Base-by-base conservation (phyloP, 805 yeast species). In the Yarrowia sp. region DNA sequence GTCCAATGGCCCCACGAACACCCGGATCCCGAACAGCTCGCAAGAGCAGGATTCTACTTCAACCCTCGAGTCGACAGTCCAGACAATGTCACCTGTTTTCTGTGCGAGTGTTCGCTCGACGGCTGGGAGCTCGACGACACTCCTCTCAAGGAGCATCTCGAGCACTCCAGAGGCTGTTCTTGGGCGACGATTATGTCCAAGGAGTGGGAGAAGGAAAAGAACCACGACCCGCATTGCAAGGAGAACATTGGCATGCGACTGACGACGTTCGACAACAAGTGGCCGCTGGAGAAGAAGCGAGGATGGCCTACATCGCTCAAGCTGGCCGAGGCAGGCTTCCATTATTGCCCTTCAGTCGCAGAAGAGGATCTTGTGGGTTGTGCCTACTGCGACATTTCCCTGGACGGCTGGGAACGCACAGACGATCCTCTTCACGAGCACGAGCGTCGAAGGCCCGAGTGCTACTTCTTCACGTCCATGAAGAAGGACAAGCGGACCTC, bases 371-470 rank as follows among this genome's bases (percentile, higher is more conserved):
- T 85, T 69, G 77, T 81, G 25, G 83, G 84, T 1, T 88, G 96
- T 70, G 76, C 81, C 65, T 83, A 82, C 68, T 88, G 96, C 71
- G 82, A 81, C 10, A 74, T 80, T 18, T 80, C 86, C 0, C 73
- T 82, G 14, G 87, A 87, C 60, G 91, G 90, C 2, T 88, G 96
- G 96, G 88, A 81, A 63, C 69, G 72, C 1, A 78, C 75, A 2
- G 94, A 89, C 71, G 83, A 81, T 63, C 93, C 92, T 0, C 63
- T 78, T 8, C 75, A 66, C 14, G 90, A 84, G 65, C 94, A 88
- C 68, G 65, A 68, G n/a, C 71, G 73, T 60, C 69, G 81, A 55
- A 71, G 74, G 21, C 77, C 76, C 2, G 68, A 74, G 25, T 78
- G 87, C 70, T 73, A 75, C 65, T 72, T 78, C 36, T 78, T 79